Conservation (phyloP, 352 stramenopile species). For the Globisporangium polare region DNA sequence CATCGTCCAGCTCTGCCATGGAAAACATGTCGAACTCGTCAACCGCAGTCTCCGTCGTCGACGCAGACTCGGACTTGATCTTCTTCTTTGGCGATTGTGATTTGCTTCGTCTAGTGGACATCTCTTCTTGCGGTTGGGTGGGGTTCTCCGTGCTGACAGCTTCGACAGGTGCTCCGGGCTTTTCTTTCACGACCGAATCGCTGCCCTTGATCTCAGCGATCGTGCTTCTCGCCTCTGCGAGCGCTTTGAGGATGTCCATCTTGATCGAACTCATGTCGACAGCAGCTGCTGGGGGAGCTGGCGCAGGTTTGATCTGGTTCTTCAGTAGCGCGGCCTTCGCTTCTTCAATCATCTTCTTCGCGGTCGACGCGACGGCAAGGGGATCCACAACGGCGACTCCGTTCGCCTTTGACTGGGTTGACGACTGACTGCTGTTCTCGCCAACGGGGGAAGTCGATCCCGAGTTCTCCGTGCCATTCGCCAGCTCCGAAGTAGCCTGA, state of each 20-base stretch:
- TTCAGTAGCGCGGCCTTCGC: slow-evolving; percentile 7
- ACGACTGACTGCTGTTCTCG: slow-evolving; percentile 8
- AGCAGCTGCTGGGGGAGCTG: slow-evolving; percentile 12
- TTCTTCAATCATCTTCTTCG: slow-evolving; percentile 13
- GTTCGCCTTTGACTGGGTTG: background rate
- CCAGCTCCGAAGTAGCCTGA: background rate
- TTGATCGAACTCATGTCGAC: slow-evolving; percentile 79
- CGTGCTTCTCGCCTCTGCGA: slow-evolving; percentile 68
- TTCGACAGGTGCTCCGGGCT: background rate
- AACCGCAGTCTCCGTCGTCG: slow-evolving; percentile 18
- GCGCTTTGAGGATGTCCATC: slow-evolving; percentile 71
- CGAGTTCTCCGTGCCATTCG: background rate
- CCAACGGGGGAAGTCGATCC: slow-evolving; percentile 2
- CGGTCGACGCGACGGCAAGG: slow-evolving; percentile 2
- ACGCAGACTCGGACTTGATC: background rate
- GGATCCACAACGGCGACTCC: background rate
- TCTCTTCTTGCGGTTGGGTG: background rate
- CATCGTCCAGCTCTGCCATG: slow-evolving; percentile 56
- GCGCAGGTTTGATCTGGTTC: background rate
- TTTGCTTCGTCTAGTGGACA: background rate
- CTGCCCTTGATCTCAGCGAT: slow-evolving; percentile 61
- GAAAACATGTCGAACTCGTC: slow-evolving; percentile 90
- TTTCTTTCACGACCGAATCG: slow-evolving; percentile 1
- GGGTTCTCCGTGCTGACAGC: background rate
- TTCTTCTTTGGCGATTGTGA: slow-evolving; percentile 15